A percentile compares a stretch with the other conserved stretches of the same genome.
These are phyloP conservation scores for Azolla pinnata DNA, from an alignment of 75 land plant species.

Conservation along the genomic window DNA sequence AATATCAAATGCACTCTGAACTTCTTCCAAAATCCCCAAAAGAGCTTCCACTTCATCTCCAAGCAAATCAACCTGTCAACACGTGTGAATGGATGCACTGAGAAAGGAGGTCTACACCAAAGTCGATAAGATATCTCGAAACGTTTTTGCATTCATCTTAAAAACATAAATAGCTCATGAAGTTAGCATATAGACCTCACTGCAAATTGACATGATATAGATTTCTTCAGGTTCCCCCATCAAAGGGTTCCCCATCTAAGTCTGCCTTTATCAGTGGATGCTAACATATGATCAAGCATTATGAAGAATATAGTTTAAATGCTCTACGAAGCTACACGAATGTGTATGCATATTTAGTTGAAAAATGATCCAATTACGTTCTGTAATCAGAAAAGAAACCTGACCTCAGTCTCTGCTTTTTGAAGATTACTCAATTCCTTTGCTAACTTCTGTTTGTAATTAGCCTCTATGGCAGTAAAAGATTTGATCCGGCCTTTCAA, in stretches of 20 bases:
- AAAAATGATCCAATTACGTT: no score
- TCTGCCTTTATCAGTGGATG: no score
- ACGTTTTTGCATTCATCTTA: no score
- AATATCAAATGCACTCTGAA: not conserved
- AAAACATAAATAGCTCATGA: not conserved
- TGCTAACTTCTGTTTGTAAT: not conserved
- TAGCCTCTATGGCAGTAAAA: not conserved
- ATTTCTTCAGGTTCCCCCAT: no score
- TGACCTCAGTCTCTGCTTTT: slow-evolving; percentile 3
- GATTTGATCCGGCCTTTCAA: not conserved
- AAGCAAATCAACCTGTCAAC: slow-evolving; percentile 5
- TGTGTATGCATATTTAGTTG: no score
- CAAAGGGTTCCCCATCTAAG: no score
- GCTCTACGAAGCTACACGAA: no score
- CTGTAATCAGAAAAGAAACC: not conserved
- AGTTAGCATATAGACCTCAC: not conserved
- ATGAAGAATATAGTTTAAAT: no score
- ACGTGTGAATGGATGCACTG: no score
- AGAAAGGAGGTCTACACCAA: not conserved
- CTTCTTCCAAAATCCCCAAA: slow-evolving; percentile 2
- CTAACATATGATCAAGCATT: no score
- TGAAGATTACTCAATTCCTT: not conserved
- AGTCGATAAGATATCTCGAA: no score
- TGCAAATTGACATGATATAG: no score
- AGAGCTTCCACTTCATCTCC: slow-evolving; percentile 1